Conservation (phyloP, 225 moss, liverwort and hornwort genomes). For the Pseudisothecium myosuroides region DNA sequence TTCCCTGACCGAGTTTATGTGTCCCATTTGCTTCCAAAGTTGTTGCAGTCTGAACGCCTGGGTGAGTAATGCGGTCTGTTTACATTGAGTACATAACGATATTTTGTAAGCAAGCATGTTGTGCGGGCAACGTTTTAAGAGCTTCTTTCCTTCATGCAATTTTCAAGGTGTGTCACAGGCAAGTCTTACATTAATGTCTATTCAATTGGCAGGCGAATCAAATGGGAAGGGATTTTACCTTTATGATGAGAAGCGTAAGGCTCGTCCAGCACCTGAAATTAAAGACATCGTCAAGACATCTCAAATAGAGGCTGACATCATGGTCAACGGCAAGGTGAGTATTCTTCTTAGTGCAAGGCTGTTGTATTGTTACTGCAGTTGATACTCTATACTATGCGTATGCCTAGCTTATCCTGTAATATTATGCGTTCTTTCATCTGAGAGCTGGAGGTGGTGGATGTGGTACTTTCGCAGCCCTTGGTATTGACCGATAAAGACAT, state of each 20-base stretch:
- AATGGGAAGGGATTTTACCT: constrained; percentile 72
- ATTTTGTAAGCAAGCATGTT: not conserved
- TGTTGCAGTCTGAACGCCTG: constrained; percentile 62
- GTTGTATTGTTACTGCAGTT: not conserved
- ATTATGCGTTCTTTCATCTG: not conserved
- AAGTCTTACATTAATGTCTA: not conserved
- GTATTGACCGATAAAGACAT: constrained; percentile 73
- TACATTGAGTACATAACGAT: not conserved
- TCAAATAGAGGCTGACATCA: constrained; percentile 50
- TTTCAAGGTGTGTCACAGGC: not conserved
- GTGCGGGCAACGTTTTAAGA: not conserved
- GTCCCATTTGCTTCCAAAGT: constrained; percentile 30
- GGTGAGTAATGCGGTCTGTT: constrained; percentile 27
- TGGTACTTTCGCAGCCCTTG: constrained; percentile 55
- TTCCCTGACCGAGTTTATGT: constrained; percentile 61
- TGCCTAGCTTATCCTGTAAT: not conserved
- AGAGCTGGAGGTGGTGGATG: not conserved
- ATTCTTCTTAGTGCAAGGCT: not conserved
- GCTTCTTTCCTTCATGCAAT: not conserved
- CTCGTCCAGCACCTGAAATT: constrained; percentile 69
- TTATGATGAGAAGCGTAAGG: constrained; percentile 85
- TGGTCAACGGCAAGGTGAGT: constrained; percentile 82
- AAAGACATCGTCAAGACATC: constrained; percentile 40
- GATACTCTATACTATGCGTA: not conserved
- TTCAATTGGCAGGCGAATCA: constrained; percentile 58